phyloP scores from a whole-genome alignment of 495 filamentous ascomycete species.

The Jackrogersella multiformis region DNA sequence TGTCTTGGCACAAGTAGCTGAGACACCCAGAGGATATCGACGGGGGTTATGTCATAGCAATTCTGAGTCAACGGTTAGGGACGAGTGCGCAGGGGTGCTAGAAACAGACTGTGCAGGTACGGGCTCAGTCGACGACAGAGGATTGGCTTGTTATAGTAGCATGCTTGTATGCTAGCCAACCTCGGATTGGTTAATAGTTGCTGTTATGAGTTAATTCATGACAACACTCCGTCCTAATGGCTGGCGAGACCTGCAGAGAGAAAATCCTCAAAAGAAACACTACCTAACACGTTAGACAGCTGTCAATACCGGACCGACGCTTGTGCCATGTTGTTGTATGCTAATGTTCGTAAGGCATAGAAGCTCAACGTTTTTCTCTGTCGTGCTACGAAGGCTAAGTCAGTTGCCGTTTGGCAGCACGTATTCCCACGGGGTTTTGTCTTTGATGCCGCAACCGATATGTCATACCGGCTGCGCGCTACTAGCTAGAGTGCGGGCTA shows the following conservation, averaged over 20 bases:
- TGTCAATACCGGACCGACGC: slow-evolving; percentile 22
- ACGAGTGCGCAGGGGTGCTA: slow-evolving; percentile 11
- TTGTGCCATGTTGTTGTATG: slow-evolving; percentile 24
- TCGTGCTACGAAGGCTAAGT: slow-evolving; percentile 29
- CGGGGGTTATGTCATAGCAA: not conserved
- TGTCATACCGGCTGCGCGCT: slow-evolving; percentile 20
- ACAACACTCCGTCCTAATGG: slow-evolving; percentile 19
- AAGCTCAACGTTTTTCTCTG: slow-evolving; percentile 30
- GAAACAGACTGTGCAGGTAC: slow-evolving; percentile 16
- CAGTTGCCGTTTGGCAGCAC: slow-evolving; percentile 33
- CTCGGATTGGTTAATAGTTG: slow-evolving; percentile 19
- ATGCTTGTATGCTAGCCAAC: slow-evolving; percentile 14
- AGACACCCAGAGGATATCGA: slow-evolving; percentile 28
- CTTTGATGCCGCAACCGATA: slow-evolving; percentile 30
- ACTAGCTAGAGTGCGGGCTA: slow-evolving; percentile 10
- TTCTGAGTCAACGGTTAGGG: slow-evolving; percentile 13
- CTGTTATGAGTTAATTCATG: slow-evolving; percentile 16
- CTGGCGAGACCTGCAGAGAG: slow-evolving; percentile 27
- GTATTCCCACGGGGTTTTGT: slow-evolving; percentile 18
- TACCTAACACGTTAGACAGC: slow-evolving; percentile 18
- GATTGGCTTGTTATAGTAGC: slow-evolving; percentile 24
- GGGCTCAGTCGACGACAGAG: slow-evolving; percentile 20
- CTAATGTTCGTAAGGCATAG: slow-evolving; percentile 21
- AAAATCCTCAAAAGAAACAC: slow-evolving; percentile 16
- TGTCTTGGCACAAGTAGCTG: slow-evolving; percentile 24